Percentiles rank a stretch among this genome's conserved stretches.
Evolutionary conservation across 1,284 basidiomycete species (phyloP).

Genomic region (Amylostereum areolatum): DNA sequence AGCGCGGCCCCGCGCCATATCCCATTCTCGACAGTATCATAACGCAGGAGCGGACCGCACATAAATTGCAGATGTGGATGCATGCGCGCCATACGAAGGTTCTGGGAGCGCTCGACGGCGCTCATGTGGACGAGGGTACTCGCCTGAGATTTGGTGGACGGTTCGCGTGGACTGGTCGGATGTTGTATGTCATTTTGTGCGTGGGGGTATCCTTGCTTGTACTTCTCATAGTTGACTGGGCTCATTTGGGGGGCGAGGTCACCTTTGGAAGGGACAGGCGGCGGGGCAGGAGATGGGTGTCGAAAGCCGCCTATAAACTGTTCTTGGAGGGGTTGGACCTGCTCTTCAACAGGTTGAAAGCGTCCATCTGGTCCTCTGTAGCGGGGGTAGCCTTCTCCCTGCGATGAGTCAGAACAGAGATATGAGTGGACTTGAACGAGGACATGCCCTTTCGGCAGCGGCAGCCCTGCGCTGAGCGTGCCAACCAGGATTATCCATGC

Average conservation of each 20-base stretch:
- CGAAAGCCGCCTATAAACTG: slow-evolving; percentile 49
- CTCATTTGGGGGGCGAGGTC: slow-evolving; percentile 18
- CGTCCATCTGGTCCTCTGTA: slow-evolving; percentile 45
- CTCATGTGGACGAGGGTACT: slow-evolving; percentile 31
- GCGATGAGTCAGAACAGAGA: slow-evolving; percentile 3
- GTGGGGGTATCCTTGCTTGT: background rate
- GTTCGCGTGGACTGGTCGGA: background rate
- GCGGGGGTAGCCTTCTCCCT: slow-evolving; percentile 31
- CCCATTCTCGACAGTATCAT: slow-evolving; percentile 78
- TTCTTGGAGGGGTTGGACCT: slow-evolving; percentile 52
- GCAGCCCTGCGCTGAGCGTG: slow-evolving; percentile 39
- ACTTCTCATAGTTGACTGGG: slow-evolving; percentile 12
- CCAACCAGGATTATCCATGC: slow-evolving; percentile 71
- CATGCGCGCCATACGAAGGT: slow-evolving; percentile 55
- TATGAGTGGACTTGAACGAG: background rate
- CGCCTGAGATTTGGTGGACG: slow-evolving; percentile 1
- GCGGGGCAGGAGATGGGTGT: slow-evolving; percentile 17
- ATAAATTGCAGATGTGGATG: slow-evolving; percentile 71
- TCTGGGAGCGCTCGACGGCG: slow-evolving; percentile 59
- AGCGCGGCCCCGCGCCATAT: slow-evolving; percentile 87
- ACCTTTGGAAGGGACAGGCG: slow-evolving; percentile 34
- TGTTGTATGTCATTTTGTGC: background rate
- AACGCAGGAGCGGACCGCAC: slow-evolving; percentile 86
- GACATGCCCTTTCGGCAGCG: slow-evolving; percentile 14
- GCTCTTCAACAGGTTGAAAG: slow-evolving; percentile 45